These are phyloP conservation scores for Trichoderma parareesei DNA, from an alignment of 495 filamentous ascomycete genomes.

Conservation along the genomic window DNA sequence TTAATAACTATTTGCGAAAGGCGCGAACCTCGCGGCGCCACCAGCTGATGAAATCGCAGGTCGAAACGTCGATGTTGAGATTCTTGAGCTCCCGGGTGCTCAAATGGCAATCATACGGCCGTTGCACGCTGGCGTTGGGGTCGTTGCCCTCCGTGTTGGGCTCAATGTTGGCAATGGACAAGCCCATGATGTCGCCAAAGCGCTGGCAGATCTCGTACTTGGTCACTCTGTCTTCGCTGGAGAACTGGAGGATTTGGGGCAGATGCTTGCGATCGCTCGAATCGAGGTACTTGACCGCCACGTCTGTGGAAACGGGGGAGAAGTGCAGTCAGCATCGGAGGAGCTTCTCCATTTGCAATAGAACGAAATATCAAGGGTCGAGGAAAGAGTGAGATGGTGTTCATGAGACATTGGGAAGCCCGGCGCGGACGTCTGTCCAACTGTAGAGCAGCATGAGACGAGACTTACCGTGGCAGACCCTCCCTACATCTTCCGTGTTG, in stretches of 20 bases:
- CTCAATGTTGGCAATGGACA: slow-evolving; percentile 62
- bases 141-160: slow-evolving; percentile 69
- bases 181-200: slow-evolving; percentile 72
- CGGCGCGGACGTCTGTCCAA: background rate
- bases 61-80: slow-evolving; percentile 66
- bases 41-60: slow-evolving; percentile 73
- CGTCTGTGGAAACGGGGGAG: slow-evolving; percentile 26
- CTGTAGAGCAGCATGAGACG: background rate
- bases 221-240: slow-evolving; percentile 76
- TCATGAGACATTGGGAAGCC: background rate
- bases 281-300: slow-evolving; percentile 58
- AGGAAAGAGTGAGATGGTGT: background rate
- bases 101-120: slow-evolving; percentile 86
- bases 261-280: slow-evolving; percentile 32
- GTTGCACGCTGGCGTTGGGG: slow-evolving; percentile 61
- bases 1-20: slow-evolving; percentile 31
- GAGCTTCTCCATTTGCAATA: background rate
- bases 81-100: slow-evolving; percentile 68
- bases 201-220: slow-evolving; percentile 86
- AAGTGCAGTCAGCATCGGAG: background rate
- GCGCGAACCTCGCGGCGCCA: slow-evolving; percentile 54
- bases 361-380: background rate
- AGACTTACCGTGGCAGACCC: slow-evolving; percentile 53
- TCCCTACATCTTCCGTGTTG: slow-evolving; percentile 77
- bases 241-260: slow-evolving; percentile 76